These are phyloP conservation scores for Claviceps paspali DNA, from an alignment of 2,329 filamentous ascomycete species.

Conservation along the genomic window DNA sequence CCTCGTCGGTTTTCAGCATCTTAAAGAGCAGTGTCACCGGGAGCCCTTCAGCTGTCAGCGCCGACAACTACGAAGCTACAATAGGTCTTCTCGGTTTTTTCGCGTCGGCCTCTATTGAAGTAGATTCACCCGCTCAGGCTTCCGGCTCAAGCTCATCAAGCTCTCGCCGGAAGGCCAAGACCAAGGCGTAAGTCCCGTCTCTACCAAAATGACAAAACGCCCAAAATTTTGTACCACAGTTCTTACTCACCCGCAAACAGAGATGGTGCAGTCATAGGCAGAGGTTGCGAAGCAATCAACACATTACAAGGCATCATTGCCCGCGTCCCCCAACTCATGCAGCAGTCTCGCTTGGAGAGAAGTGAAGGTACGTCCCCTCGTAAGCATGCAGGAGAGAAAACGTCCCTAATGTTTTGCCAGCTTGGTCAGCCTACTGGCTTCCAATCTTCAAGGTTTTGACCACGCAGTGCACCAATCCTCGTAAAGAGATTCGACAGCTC, in stretches of 20 bases:
- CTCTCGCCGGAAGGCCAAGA: slow-evolving; percentile 12
- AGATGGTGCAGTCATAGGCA: slow-evolving; percentile 43
- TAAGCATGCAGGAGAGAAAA: neutral
- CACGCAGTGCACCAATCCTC: slow-evolving; percentile 85
- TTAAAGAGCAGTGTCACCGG: slow-evolving; percentile 62
- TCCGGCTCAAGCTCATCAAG: slow-evolving; percentile 35
- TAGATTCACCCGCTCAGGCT: slow-evolving; percentile 53
- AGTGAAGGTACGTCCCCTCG: slow-evolving; percentile 47
- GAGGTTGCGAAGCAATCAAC: slow-evolving; percentile 66
- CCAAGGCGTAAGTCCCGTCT: slow-evolving; percentile 13
- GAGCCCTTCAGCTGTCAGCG: slow-evolving; percentile 68
- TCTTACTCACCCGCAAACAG: slow-evolving; percentile 8
- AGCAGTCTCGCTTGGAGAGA: slow-evolving; percentile 81
- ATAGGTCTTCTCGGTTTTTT: slow-evolving; percentile 79
- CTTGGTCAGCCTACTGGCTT: slow-evolving; percentile 96
- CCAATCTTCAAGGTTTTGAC: slow-evolving; percentile 84
- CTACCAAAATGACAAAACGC: neutral
- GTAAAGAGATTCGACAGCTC: slow-evolving; percentile 78
- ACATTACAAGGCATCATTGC: slow-evolving; percentile 70
- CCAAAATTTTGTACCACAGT: neutral
- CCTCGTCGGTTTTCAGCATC: slow-evolving; percentile 72
- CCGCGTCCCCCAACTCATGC: slow-evolving; percentile 73
- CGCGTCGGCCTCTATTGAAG: slow-evolving; percentile 65
- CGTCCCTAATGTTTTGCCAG: slow-evolving; percentile 25
- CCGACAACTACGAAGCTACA: slow-evolving; percentile 88